Percentiles rank a stretch among this genome's conserved stretches.
phyloP scores from a whole-genome alignment of 1,139 yeast species.

The Pichia sp. region DNA sequence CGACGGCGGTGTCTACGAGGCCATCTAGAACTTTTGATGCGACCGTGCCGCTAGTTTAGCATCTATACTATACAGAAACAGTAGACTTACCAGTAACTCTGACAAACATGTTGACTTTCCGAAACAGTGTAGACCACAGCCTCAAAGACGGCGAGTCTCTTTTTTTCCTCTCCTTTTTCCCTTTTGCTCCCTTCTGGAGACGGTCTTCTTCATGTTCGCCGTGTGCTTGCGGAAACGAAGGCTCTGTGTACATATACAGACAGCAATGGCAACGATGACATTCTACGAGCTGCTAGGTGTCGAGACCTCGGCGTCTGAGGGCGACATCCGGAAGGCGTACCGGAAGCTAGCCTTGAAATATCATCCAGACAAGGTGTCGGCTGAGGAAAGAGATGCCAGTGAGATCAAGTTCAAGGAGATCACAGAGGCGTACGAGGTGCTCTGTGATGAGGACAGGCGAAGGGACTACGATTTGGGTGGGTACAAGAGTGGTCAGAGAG shows the following conservation, averaged over 20 bases:
- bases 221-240: not conserved
- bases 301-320: constrained; percentile 65
- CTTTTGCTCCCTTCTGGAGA: not conserved
- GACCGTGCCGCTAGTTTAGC: no score
- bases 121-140: not conserved
- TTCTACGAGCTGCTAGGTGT: constrained; percentile 85
- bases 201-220: no score
- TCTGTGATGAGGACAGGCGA: constrained; percentile 84
- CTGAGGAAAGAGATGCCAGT: constrained; percentile 57
- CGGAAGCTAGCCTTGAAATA: constrained; percentile 85
- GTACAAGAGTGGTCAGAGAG: constrained; percentile 9
- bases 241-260: not conserved
- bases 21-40: not conserved
- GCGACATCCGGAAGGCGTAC: constrained; percentile 89
- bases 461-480: constrained; percentile 71
- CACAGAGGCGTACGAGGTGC: constrained; percentile 86
- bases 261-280: not conserved
- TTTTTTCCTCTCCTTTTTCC: not conserved
- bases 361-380: constrained; percentile 90
- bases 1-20: constrained; percentile 3
- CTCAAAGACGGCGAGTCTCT: not conserved
- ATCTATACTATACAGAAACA: no score
- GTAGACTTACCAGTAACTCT: no score
- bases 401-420: constrained; percentile 92
- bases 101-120: no score